Base-by-base conservation (phyloP, 805 yeast genomes). In the Candida takata region DNA sequence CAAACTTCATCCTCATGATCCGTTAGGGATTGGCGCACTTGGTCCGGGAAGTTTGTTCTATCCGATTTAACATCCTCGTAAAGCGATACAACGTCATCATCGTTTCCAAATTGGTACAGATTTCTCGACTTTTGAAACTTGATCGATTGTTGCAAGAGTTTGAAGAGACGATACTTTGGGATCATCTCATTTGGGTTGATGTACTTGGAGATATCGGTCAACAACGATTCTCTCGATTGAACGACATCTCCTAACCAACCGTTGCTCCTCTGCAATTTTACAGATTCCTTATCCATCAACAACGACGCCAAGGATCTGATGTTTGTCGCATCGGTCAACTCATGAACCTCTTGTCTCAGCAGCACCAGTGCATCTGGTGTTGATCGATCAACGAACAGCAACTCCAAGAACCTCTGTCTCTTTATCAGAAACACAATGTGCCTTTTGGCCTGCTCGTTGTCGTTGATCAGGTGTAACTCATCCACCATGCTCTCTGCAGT, bases 1-100 rank as follows among this genome's bases (percentile, higher is more conserved):
- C 97, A 88, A 10, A 85, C 90, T 55, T 88, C 95, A 51, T 79
- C 76, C 1, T 61, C 56, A 49, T 84, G 92, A 29, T 67, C 63
- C 1, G 58, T 44, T 6, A 83, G 57, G 0, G 70, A 65, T 37
- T 67, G 65, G 10, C 71, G 51, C 4, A 72, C 55, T 3, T 60
- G 61, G 15, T 65, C 65, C 1, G 86, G 85, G 41, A 74, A 70
- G 27, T 55, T 48, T 14, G 48, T 40, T 26, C 48, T 41, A 31
- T 58, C 48, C 29, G 55, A 60, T 29, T 51, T 45, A 33, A 58
- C 51, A 42, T 67, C 70, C 27, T 62, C 56, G 41, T 58, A 62
- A 6, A 66, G 44, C 3, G 69, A 55, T 8, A 54, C 29, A 27
- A 35, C 33, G 7, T 20, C 18, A 9, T 36, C 35, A 4, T 43